A percentile compares a stretch with the other conserved stretches of the same genome.
Evolutionary conservation across 257 asterid genomes (phyloP).

Genomic region (Scutellaria galericulata): DNA sequence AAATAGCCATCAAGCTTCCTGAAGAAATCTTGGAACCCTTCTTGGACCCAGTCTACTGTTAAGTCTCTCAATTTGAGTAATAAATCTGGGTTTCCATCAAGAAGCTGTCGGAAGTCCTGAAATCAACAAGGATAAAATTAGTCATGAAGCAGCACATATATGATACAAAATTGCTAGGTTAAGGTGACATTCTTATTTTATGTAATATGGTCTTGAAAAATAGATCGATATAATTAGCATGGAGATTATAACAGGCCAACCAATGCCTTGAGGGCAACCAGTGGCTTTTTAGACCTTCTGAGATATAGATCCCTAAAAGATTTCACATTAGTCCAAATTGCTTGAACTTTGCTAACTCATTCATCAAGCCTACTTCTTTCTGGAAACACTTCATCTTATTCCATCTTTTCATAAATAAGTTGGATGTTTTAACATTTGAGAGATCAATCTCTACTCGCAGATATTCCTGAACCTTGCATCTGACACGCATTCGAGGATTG

Average conservation of each 20-base stretch:
- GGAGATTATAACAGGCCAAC: not conserved
- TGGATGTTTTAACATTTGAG: not conserved
- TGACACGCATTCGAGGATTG: conserved; percentile 7
- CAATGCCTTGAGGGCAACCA: no score
- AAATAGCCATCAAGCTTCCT: conserved; percentile 67
- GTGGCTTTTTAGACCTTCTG: no score
- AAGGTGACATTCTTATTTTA: not conserved
- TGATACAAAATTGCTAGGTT: not conserved
- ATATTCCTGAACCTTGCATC: conserved; percentile 1
- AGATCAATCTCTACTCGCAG: conserved; percentile 4
- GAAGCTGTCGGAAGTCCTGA: conserved; percentile 81
- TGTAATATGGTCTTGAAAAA: conserved; percentile 10
- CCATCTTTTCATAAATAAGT: not conserved
- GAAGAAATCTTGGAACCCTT: conserved; percentile 95
- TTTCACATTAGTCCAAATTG: no score
- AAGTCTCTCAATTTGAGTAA: conserved; percentile 72
- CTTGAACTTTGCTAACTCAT: no score
- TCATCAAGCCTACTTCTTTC: not conserved
- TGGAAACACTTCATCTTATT: not conserved
- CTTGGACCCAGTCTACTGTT: conserved; percentile 77
- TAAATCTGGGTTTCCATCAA: conserved; percentile 73
- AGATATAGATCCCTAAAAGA: no score
- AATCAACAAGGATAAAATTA: conserved; percentile 34
- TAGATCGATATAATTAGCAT: conserved; percentile 19
- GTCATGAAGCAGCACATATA: conserved; percentile 31